Base-by-base conservation (phyloP, 768 basidiomycete genomes). In the Kwoniella dendrophila region DNA sequence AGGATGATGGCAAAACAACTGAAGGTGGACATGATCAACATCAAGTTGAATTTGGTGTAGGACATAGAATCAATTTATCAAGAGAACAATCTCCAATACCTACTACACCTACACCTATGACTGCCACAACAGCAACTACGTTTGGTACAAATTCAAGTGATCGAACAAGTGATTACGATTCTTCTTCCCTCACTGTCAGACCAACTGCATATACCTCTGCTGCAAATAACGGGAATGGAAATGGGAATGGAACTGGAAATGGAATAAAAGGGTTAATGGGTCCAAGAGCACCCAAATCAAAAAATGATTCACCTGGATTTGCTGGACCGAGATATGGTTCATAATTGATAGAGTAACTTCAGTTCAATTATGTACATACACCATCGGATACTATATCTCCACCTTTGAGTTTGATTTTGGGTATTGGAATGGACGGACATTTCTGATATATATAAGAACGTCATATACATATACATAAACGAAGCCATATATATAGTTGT, bases 301-400 rank as follows among this genome's bases (percentile, higher is more conserved):
- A 36, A 8, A 20, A 24, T 10, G 59, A 60, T 54, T 33, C 51
- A 38, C 43, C 59, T 36, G 59, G 59, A 47, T 60, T 60, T 24
- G 59, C 59, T 10, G 59, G 59, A 18, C 59, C 59, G 14, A 52
- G 51, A 29, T 60, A 60, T 45, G 54, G 54, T 6, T 30, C 32
- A 18, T 56, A 56, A 20, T 26, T 29, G 16, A 41, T 7, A 45
- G 22, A 45, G 18, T 45, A n/a, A 11, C 22, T 24, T 26, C 11
- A n/a, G 22, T n/a, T 45, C 38, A 14, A 14, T 12, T 40, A 14
- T 40, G 38, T 40, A n/a, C 38, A 40, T 40, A 3, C 8, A 40
- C 38, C 1, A 40, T 40, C n/a, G 36, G 36, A 14, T 40, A n/a
- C 38, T 44, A 4, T 44, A 44, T 44, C 12, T n/a, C 24, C 7